These are phyloP conservation scores for Murraya paniculata DNA, from an alignment of 345 rosid species.

Conservation along the genomic window DNA sequence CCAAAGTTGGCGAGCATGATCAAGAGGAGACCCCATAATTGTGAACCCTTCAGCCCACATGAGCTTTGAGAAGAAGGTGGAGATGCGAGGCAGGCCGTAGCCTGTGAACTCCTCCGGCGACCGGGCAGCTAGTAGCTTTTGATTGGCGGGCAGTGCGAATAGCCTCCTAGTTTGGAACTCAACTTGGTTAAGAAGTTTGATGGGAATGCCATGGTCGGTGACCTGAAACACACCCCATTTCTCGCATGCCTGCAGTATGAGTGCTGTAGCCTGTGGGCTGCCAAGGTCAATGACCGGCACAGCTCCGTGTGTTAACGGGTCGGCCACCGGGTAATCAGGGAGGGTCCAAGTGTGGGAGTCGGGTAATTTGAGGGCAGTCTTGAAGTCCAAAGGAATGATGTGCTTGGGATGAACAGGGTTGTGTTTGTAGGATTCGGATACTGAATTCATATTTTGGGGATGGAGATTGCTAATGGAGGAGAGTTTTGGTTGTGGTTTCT, in stretches of 20 bases:
- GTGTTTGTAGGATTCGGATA: conserved; percentile 17
- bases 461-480: background rate
- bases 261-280: conserved; percentile 27
- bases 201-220: conserved; percentile 62
- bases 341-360: conserved; percentile 22
- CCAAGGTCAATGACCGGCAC: conserved; percentile 57
- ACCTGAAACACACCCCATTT: conserved; percentile 78
- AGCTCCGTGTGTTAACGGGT: background rate
- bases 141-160: conserved; percentile 55
- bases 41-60: conserved; percentile 91
- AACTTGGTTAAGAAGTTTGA: conserved; percentile 33
- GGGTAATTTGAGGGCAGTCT: conserved; percentile 14
- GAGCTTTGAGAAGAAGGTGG: conserved; percentile 60
- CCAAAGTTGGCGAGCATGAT: conserved; percentile 69
- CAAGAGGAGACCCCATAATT: conserved; percentile 53
- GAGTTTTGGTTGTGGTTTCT: too few relatives aligned
- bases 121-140: conserved; percentile 52
- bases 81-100: conserved; percentile 57
- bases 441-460: conserved; percentile 12
- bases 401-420: conserved; percentile 5
- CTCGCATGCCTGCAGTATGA: conserved; percentile 58
- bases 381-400: conserved; percentile 28
- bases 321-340: background rate
- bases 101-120: conserved; percentile 52
- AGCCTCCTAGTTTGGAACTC: conserved; percentile 42